A percentile compares a stretch with the other conserved stretches of the same genome.
phyloP scores from a whole-genome alignment of 306 rosid species.

The Vicia faba region DNA sequence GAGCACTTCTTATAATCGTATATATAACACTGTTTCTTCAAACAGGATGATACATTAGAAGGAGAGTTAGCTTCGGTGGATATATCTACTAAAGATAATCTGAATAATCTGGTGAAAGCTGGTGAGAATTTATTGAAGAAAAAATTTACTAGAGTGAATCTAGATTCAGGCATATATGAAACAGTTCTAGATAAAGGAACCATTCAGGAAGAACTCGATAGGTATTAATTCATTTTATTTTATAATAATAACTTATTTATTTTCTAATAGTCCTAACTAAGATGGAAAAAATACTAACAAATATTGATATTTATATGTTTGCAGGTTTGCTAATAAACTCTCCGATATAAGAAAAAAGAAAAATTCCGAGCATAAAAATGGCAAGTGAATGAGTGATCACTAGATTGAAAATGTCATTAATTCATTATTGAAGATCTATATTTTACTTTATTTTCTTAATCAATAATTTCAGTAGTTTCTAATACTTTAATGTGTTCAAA shows the following conservation, averaged over 20 bases:
- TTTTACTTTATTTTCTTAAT: not conserved
- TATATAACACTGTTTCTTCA: not conserved
- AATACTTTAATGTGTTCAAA: not conserved
- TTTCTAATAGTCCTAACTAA: not conserved
- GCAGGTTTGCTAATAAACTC: slow-evolving; percentile 55
- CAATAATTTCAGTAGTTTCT: not conserved
- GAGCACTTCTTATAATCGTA: too few relatives aligned
- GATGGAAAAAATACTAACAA: not conserved
- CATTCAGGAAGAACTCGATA: slow-evolving; percentile 51
- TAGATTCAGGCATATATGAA: slow-evolving; percentile 49
- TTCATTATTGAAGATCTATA: not conserved
- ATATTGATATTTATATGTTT: not conserved
- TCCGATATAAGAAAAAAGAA: slow-evolving; percentile 43
- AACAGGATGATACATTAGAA: slow-evolving; percentile 42
- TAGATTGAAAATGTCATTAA: not conserved
- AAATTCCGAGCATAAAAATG: slow-evolving; percentile 15
- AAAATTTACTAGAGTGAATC: slow-evolving; percentile 39
- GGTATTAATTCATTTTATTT: slow-evolving; percentile 35
- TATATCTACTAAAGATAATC: slow-evolving; percentile 44
- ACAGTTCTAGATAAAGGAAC: slow-evolving; percentile 45
- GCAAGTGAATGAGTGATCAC: slow-evolving; percentile 1
- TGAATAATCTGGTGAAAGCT: slow-evolving; percentile 44
- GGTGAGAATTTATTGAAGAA: slow-evolving; percentile 47
- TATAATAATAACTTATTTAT: not conserved
- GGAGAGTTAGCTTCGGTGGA: slow-evolving; percentile 49